phyloP scores from a whole-genome alignment of 495 filamentous ascomycete species.

The Podospora pseudoanserina region DNA sequence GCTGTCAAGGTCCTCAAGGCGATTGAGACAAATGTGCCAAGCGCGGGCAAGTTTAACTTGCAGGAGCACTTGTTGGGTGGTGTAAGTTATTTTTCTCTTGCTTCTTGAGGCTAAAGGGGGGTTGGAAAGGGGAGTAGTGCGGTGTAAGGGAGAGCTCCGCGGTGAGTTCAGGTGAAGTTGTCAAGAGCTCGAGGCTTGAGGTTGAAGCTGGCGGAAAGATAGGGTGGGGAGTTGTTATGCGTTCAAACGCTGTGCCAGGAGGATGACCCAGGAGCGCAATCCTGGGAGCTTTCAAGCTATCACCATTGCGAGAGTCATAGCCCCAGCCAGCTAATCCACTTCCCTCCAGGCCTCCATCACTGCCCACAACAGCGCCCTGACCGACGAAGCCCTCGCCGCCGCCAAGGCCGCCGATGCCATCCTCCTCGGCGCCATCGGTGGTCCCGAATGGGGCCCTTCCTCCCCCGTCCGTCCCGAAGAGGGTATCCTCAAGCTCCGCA shows the following conservation, averaged over 20 bases:
- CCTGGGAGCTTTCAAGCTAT: no score
- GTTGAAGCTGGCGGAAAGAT: no score
- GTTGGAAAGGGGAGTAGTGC: background rate
- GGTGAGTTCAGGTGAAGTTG: no score
- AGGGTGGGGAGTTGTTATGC: no score
- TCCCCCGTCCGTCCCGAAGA: conserved; percentile 88
- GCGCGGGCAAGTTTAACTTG: conserved; percentile 76
- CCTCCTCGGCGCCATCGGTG: conserved; percentile 91
- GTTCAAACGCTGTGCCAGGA: no score
- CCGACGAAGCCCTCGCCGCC: conserved; percentile 77
- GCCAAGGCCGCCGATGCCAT: conserved; percentile 90
- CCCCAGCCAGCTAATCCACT: background rate
- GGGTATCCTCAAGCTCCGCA: conserved; percentile 88
- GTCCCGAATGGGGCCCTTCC: conserved; percentile 88
- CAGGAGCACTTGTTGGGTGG: conserved; percentile 90
- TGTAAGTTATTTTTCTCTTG: conserved; percentile 53
- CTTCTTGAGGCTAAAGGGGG: background rate
- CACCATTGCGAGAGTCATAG: no score
- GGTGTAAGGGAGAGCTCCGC: background rate
- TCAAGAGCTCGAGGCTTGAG: background rate
- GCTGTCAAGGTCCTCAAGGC: conserved; percentile 83
- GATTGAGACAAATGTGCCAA: conserved; percentile 63
- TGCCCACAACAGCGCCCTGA: conserved; percentile 69
- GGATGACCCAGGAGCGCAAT: no score
- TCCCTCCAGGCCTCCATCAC: conserved; percentile 76